These are phyloP conservation scores for Saccharomycopsis guyanensis DNA, from an alignment of 805 yeast species.

Conservation along the genomic window DNA sequence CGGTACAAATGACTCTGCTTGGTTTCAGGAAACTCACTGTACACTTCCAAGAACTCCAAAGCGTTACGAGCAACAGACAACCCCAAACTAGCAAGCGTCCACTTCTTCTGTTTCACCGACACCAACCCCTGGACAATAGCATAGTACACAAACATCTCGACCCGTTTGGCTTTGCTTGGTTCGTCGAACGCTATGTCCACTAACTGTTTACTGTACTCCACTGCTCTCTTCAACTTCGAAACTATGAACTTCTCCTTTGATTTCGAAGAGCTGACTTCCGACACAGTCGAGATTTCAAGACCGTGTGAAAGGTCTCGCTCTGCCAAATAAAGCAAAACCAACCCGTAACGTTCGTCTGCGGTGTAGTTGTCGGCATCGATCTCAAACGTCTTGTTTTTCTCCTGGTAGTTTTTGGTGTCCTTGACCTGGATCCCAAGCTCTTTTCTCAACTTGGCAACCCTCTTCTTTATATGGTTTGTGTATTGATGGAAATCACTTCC, in stretches of 20 bases:
- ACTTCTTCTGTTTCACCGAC: constrained; percentile 45
- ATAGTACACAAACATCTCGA: constrained; percentile 30
- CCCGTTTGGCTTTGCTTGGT: constrained; percentile 1
- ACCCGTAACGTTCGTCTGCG: constrained; percentile 44
- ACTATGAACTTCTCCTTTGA: constrained; percentile 43
- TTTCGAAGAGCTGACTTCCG: constrained; percentile 45
- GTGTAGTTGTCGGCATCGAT: constrained; percentile 44
- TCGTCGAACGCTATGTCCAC: constrained; percentile 17
- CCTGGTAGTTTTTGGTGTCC: constrained; percentile 56
- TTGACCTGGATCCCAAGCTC: constrained; percentile 53
- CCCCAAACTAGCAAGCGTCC: constrained; percentile 44
- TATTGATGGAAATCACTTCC: constrained; percentile 64
- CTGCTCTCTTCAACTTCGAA: constrained; percentile 63
- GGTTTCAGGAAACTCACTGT: constrained; percentile 21
- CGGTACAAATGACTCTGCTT: constrained; percentile 32
- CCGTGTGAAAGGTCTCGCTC: constrained; percentile 75
- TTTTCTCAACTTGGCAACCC: constrained; percentile 57
- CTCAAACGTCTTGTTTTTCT: constrained; percentile 39
- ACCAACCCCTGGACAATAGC: constrained; percentile 48
- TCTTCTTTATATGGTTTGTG: constrained; percentile 53
- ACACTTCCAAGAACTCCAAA: constrained; percentile 43
- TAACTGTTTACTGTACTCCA: constrained; percentile 37
- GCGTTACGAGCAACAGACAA: constrained; percentile 56
- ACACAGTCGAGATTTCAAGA: constrained; percentile 47
- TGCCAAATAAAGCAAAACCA: constrained; percentile 53